A percentile compares a stretch with the other conserved stretches of the same genome.
phyloP scores from a whole-genome alignment of 441 rosid genomes.

The Geranium incanum region DNA sequence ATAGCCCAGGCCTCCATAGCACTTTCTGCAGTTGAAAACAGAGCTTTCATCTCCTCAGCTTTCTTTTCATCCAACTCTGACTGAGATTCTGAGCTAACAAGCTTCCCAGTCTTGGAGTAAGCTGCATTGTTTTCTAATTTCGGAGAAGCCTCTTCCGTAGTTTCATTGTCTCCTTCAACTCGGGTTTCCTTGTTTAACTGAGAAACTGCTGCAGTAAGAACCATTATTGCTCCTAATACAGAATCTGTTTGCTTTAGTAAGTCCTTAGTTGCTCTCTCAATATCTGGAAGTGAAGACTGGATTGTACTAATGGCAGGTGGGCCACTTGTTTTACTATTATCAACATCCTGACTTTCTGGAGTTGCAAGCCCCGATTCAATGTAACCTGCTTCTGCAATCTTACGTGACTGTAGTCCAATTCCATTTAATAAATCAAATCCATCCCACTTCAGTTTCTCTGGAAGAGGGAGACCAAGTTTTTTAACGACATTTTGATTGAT shows the following conservation, averaged over 20 bases:
- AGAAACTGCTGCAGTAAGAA: constrained; percentile 65
- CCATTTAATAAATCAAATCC: constrained; percentile 61
- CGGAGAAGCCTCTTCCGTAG: constrained; percentile 18
- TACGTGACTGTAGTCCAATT: constrained; percentile 62
- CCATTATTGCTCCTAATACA: constrained; percentile 81
- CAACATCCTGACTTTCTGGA: constrained; percentile 37
- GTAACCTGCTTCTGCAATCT: constrained; percentile 68
- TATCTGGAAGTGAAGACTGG: constrained; percentile 68
- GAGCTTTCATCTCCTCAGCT: constrained; percentile 77
- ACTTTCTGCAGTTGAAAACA: constrained; percentile 80
- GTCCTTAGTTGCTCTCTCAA: constrained; percentile 74
- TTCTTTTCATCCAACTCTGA: constrained; percentile 49
- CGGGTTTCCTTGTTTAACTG: constrained; percentile 51
- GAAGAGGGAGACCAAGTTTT: constrained; percentile 61
- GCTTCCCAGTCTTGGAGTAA: constrained; percentile 32
- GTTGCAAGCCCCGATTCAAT: constrained; percentile 86
- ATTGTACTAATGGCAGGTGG: constrained; percentile 25
- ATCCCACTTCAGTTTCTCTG: constrained; percentile 68
- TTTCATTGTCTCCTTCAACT: constrained; percentile 27
- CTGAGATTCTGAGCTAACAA: constrained; percentile 33
- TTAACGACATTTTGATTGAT: constrained; percentile 58
- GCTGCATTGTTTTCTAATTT: constrained; percentile 23
- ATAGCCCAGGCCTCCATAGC: constrained; percentile 99
- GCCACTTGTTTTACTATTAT: constrained; percentile 36
- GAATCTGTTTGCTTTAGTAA: constrained; percentile 79